Base-by-base conservation (phyloP, 805 yeast genomes). In the Wickerhamomyces kurtzmanii region DNA sequence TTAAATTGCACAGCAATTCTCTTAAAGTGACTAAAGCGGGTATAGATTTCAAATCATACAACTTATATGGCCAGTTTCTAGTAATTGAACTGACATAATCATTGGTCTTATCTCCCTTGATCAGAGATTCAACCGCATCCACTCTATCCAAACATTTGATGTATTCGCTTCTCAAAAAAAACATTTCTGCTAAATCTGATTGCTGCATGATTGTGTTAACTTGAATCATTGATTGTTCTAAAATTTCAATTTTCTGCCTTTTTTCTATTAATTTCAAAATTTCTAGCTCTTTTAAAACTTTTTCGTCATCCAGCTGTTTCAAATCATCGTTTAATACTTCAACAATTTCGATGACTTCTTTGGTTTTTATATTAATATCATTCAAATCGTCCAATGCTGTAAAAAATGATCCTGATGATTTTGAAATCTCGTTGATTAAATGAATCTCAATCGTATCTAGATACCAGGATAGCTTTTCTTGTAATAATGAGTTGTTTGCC, bases 401-500 rank as follows among this genome's bases (percentile, higher is more conserved):
- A 53, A 86, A 86, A 46, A 91, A 89, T 6, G 87, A 75, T 29
- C 75, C 73, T 0, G 96, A 83, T 0, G 95, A 80, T 37, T 71
- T 70, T 4, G 94, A 79, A 18, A 91, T 85, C 51, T 86, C 95
- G 22, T 71, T 65, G 12, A 87, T 80, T 23, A 89, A 56, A 35
- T 80, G 77, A 20, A 82, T 62, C 53, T 89, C 98, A 1, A 89
- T 85, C 1, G 75, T 65, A 47, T 91, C 97, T 31, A 91, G 60
- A 45, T 86, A 85, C 53, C 75, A 75, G 4, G 91, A 81, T 19
- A 89, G 57, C 45, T 73, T 75, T 24, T 85, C 94, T 43, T 80
- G 94, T 12, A 87, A 51, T 8, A 73, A 61, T n/a, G n/a, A n/a
- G 42, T 71, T 69, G 38, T 72, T 64, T 6, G 68, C 62, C 10